phyloP scores from a whole-genome alignment of 768 basidiomycete genomes.

The Clavaria fumosa region DNA sequence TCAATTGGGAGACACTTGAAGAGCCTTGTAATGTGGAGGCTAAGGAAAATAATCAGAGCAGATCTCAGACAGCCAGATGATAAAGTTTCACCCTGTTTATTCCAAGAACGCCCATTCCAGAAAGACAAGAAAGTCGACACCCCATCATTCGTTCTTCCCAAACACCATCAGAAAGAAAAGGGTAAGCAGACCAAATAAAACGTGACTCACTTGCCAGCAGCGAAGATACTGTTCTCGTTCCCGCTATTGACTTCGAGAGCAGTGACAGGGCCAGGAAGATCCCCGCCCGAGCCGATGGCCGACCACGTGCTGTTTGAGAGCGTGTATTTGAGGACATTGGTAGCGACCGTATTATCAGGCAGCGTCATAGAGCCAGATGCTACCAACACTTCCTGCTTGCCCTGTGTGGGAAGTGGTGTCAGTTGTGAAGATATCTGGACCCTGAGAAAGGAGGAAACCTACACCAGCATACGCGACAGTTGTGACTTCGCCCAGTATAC shows the following conservation, averaged over 20 bases:
- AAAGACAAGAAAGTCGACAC: slow-evolving; percentile 57
- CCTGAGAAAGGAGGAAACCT: slow-evolving; percentile 16
- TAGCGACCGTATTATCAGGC: slow-evolving; percentile 38
- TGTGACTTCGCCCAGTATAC: slow-evolving; percentile 69
- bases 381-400: slow-evolving; percentile 50
- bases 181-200: not conserved
- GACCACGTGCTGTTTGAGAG: slow-evolving; percentile 67
- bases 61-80: not conserved
- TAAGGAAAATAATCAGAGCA: slow-evolving; percentile 19
- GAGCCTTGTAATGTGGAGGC: slow-evolving; percentile 38
- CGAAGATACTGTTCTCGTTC: slow-evolving; percentile 75
- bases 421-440: not conserved
- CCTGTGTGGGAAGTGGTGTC: slow-evolving; percentile 23
- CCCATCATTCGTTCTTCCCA: slow-evolving; percentile 46
- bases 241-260: slow-evolving; percentile 74
- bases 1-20: slow-evolving; percentile 64
- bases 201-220: slow-evolving; percentile 63
- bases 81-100: slow-evolving; percentile 30
- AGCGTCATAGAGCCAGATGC: slow-evolving; percentile 71
- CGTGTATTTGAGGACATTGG: slow-evolving; percentile 62
- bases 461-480: slow-evolving; percentile 74
- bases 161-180: slow-evolving; percentile 7
- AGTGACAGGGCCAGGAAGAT: slow-evolving; percentile 80
- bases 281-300: slow-evolving; percentile 38
- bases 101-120: slow-evolving; percentile 79